Evolutionary conservation across 495 filamentous ascomycete genomes (phyloP).

Genomic region (Penicillium ucsense): DNA sequence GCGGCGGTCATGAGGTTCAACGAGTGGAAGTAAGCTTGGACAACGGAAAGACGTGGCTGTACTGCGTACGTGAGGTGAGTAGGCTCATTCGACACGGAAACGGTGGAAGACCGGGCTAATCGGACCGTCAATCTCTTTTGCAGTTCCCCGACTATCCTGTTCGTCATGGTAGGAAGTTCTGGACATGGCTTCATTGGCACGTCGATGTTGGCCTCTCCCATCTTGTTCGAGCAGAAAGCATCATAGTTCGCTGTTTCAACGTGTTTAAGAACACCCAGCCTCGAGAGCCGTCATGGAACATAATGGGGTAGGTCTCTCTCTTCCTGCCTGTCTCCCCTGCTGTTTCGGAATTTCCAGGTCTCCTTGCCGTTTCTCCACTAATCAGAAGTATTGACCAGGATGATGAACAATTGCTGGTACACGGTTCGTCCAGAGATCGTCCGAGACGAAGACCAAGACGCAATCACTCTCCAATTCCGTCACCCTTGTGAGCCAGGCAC

Average conservation of each 20-base stretch:
- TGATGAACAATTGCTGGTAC: conserved; percentile 1
- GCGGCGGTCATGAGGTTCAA: background rate
- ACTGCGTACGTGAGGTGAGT: background rate
- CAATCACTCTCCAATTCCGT: background rate
- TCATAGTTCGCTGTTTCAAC: background rate
- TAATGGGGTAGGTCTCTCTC: background rate
- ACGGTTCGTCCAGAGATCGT: background rate
- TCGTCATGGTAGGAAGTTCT: background rate
- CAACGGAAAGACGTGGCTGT: background rate
- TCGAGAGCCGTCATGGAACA: background rate
- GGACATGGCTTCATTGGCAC: background rate
- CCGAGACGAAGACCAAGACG: background rate
- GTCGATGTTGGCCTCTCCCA: background rate
- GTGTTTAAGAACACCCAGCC: background rate
- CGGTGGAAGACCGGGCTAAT: background rate
- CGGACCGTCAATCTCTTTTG: background rate
- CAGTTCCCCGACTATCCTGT: background rate
- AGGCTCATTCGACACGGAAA: background rate
- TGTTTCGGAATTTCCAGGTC: no score
- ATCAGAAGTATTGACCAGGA: background rate
- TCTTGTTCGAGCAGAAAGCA: background rate
- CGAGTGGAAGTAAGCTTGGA: background rate
- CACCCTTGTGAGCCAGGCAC: background rate
- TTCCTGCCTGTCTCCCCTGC: no score
- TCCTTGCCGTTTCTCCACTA: no score